Evolutionary conservation across 768 basidiomycete genomes (phyloP).

Genomic region (Dacryopinax spathularia): DNA sequence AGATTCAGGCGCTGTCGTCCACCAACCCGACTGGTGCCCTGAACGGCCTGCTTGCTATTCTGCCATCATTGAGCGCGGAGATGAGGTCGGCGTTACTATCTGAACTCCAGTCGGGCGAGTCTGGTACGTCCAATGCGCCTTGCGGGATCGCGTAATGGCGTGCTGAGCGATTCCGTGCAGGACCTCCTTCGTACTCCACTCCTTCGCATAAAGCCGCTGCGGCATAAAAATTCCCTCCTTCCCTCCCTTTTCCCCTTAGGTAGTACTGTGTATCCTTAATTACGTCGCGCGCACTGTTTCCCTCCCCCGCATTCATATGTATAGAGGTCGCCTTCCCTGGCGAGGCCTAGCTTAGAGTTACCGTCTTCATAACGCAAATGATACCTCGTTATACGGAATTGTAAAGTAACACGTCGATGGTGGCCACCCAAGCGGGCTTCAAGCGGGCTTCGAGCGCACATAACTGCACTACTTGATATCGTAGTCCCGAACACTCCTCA

Average conservation of each 20-base stretch:
- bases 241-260: background rate
- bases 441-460: too few species aligned
- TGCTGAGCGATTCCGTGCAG: background rate
- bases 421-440: too few species aligned
- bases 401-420: too few species aligned
- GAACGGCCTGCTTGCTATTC: slow-evolving; percentile 55
- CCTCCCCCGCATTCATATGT: background rate
- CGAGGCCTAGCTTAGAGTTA: background rate
- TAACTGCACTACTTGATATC: too few species aligned
- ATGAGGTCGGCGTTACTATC: slow-evolving; percentile 49
- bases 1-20: slow-evolving; percentile 51
- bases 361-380: slow-evolving; percentile 1
- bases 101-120: slow-evolving; percentile 35
- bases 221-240: background rate
- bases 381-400: background rate
- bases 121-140: background rate
- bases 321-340: background rate
- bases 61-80: slow-evolving; percentile 58
- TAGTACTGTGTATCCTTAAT: slow-evolving; percentile 3
- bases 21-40: slow-evolving; percentile 66
- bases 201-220: background rate
- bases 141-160: background rate
- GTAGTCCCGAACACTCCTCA: too few species aligned
- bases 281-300: background rate
- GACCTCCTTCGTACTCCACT: background rate